Evolutionary conservation across 352 stramenopile species (phyloP).

Genomic region (Blastocystis hominis): DNA sequence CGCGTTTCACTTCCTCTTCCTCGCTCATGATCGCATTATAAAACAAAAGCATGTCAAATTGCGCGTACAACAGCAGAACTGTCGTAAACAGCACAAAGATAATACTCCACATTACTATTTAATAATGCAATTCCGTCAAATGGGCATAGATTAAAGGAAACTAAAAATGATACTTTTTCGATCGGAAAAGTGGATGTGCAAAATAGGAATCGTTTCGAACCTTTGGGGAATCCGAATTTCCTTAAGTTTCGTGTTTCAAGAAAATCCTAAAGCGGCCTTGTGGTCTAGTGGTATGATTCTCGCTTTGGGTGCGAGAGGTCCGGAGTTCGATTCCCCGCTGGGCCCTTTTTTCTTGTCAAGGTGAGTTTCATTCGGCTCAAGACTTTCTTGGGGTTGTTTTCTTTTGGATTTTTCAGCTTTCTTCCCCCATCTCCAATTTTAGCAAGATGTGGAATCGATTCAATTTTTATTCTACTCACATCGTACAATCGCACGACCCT

Average conservation of each 20-base stretch:
- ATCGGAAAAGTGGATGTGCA: not conserved
- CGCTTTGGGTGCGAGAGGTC: slow-evolving; percentile 43
- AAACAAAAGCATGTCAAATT: not conserved
- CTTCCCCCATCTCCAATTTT: not conserved
- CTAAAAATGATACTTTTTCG: not conserved
- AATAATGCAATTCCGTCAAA: not conserved
- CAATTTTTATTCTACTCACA: slow-evolving; percentile 37
- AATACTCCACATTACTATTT: not conserved
- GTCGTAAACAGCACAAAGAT: not conserved
- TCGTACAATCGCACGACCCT: slow-evolving; percentile 36
- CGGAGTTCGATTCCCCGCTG: slow-evolving; percentile 33
- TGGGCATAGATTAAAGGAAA: not conserved
- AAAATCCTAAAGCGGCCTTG: not conserved
- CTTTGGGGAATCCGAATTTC: not conserved
- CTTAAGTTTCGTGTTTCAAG: not conserved
- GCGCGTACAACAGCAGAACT: not conserved
- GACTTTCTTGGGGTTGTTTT: too few relatives aligned
- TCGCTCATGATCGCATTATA: not conserved
- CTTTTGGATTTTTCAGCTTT: too few relatives aligned
- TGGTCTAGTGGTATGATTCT: slow-evolving; percentile 53
- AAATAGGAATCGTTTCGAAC: not conserved
- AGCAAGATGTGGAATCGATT: slow-evolving; percentile 50
- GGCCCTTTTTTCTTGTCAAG: not conserved
- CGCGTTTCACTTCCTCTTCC: not conserved
- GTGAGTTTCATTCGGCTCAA: not conserved